Evolutionary conservation across 2,329 filamentous ascomycete genomes (phyloP).

Genomic region (Aureobasidium sp.): DNA sequence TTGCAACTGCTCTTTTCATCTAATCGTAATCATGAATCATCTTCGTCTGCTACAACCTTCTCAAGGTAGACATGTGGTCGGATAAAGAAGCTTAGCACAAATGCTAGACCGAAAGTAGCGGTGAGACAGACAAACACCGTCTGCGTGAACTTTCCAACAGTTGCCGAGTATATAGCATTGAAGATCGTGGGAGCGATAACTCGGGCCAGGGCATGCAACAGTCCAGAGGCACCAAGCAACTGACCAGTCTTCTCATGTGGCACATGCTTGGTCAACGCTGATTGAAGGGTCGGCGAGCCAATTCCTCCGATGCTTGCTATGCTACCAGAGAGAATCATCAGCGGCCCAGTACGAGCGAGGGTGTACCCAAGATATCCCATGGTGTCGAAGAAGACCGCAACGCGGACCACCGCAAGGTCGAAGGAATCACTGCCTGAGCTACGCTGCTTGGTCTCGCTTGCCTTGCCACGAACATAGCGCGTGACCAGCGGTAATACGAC

Average conservation of each 20-base stretch:
- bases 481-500: conserved; percentile 69
- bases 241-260: conserved; percentile 74
- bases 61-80: conserved; percentile 61
- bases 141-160: conserved; percentile 70
- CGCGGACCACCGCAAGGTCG: conserved; percentile 69
- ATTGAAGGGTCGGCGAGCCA: conserved; percentile 76
- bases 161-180: conserved; percentile 77
- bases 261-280: conserved; percentile 83
- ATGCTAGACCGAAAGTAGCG: conserved; percentile 57
- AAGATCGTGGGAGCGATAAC: conserved; percentile 76
- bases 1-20: neutral
- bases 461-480: conserved; percentile 61
- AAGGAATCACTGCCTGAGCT: conserved; percentile 67
- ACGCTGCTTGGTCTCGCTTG: conserved; percentile 39
- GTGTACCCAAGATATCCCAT: conserved; percentile 70
- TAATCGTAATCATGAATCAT: neutral
- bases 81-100: conserved; percentile 64
- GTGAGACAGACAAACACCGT: conserved; percentile 74
- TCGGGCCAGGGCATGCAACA: conserved; percentile 75
- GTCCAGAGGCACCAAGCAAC: conserved; percentile 78
- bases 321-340: conserved; percentile 67
- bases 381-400: conserved; percentile 68
- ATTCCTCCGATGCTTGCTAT: conserved; percentile 75
- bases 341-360: conserved; percentile 50
- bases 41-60: neutral